A percentile compares a stretch with the other conserved stretches of the same genome.
Conservation (phyloP, 2,329 filamentous ascomycete genomes). For the Fusarium anthophilum region DNA sequence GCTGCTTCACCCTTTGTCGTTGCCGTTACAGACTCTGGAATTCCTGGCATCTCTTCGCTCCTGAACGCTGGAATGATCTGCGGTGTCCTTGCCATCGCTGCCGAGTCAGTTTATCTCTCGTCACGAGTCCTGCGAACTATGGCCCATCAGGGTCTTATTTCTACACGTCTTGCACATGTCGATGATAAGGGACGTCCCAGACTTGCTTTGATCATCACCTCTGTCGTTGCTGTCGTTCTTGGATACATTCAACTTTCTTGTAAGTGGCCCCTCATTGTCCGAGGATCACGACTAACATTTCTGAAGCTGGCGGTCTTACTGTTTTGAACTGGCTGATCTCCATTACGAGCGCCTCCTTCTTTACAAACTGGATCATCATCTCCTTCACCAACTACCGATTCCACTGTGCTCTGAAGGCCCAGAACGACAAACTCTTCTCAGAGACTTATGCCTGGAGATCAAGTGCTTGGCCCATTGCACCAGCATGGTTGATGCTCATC, state of each 20-base stretch:
- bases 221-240: neutral
- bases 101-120: conserved; percentile 23
- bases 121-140: conserved; percentile 30
- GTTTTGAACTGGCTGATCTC: conserved; percentile 31
- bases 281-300: neutral
- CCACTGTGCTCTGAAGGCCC: conserved; percentile 18
- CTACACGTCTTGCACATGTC: neutral
- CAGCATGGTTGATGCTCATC: conserved; percentile 11
- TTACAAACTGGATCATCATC: conserved; percentile 33
- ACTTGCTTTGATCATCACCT: conserved; percentile 19
- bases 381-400: conserved; percentile 29
- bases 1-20: conserved; percentile 33
- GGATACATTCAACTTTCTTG: conserved; percentile 24
- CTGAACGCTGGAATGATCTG: conserved; percentile 35
- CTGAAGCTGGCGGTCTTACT: conserved; percentile 7
- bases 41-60: conserved; percentile 20
- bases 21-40: conserved; percentile 19
- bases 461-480: conserved; percentile 7
- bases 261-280: neutral
- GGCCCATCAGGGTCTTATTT: conserved; percentile 19
- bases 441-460: conserved; percentile 30
- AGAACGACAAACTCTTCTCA: conserved; percentile 25
- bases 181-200: conserved; percentile 20
- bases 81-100: conserved; percentile 28
- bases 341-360: conserved; percentile 32